These are phyloP conservation scores for Aspergillus sergii DNA, from an alignment of 2,329 filamentous ascomycete species.

Conservation along the genomic window DNA sequence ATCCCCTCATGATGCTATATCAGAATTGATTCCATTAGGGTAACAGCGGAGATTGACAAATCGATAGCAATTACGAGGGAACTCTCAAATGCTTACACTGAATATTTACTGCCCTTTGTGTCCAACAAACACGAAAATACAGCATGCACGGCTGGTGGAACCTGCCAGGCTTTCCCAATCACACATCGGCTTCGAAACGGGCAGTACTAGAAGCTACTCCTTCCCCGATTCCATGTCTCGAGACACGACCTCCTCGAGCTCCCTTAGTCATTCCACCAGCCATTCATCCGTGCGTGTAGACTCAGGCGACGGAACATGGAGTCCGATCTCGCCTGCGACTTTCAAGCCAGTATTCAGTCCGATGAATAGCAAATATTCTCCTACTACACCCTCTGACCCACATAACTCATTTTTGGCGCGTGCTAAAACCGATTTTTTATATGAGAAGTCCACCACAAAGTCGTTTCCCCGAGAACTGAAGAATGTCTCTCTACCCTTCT, in stretches of 20 bases:
- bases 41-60: neutral
- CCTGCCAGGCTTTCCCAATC: slow-evolving; percentile 31
- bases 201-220: slow-evolving; percentile 20
- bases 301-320: slow-evolving; percentile 16
- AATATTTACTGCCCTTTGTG: slow-evolving; percentile 37
- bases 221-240: slow-evolving; percentile 20
- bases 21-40: neutral
- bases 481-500: slow-evolving; percentile 21
- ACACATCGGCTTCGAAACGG: slow-evolving; percentile 18
- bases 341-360: slow-evolving; percentile 16
- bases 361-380: slow-evolving; percentile 17
- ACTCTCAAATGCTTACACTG: slow-evolving; percentile 19
- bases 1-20: neutral
- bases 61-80: slow-evolving; percentile 22
- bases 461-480: slow-evolving; percentile 24
- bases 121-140: slow-evolving; percentile 31
- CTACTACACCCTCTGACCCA: slow-evolving; percentile 14
- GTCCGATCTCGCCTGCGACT: slow-evolving; percentile 18
- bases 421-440: slow-evolving; percentile 9
- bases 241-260: slow-evolving; percentile 25
- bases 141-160: slow-evolving; percentile 38
- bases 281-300: slow-evolving; percentile 22
- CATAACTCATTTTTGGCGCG: slow-evolving; percentile 12
- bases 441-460: slow-evolving; percentile 20
- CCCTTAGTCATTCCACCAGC: slow-evolving; percentile 26